These are phyloP conservation scores for Sugiyamaella chiloensis DNA, from an alignment of 805 yeast genomes.

Conservation along the genomic window DNA sequence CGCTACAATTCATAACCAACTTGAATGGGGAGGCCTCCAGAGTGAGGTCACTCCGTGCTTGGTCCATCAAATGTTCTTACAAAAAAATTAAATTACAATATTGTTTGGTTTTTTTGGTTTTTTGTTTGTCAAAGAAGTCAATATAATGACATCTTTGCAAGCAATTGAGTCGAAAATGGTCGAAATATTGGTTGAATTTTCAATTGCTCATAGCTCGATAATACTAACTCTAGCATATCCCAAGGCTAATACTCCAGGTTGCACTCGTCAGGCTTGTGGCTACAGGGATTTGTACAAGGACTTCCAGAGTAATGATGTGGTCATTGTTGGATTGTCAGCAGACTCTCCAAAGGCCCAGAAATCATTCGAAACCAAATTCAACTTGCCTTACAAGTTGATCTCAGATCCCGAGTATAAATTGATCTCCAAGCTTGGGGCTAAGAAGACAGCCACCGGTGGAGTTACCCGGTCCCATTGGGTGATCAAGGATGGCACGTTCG, in stretches of 20 bases:
- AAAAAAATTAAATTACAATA: too few relatives aligned
- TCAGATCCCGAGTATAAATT: conserved; percentile 71
- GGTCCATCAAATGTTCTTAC: too few relatives aligned
- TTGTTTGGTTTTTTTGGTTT: not conserved
- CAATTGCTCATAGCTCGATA: too few relatives aligned
- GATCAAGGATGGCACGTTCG: conserved; percentile 71
- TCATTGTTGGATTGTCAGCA: conserved; percentile 77
- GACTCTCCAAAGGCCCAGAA: conserved; percentile 79
- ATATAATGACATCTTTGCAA: too few relatives aligned
- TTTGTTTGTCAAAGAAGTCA: not conserved
- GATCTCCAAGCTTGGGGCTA: conserved; percentile 76
- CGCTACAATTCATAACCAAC: not conserved
- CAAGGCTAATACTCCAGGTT: conserved; percentile 91
- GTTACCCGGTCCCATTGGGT: conserved; percentile 90
- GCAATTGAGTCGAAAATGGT: too few relatives aligned
- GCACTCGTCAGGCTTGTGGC: conserved; percentile 92
- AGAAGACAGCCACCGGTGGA: conserved; percentile 57
- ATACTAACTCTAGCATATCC: conserved; percentile 65
- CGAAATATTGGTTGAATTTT: too few relatives aligned
- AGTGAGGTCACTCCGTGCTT: too few relatives aligned
- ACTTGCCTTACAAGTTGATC: conserved; percentile 68
- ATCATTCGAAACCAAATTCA: conserved; percentile 68
- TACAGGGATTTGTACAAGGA: conserved; percentile 64
- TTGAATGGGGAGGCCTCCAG: too few relatives aligned
- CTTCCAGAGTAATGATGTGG: conserved; percentile 49